Evolutionary conservation across 2,329 filamentous ascomycete species (phyloP).

Genomic region (Aspergillus aculeatus): DNA sequence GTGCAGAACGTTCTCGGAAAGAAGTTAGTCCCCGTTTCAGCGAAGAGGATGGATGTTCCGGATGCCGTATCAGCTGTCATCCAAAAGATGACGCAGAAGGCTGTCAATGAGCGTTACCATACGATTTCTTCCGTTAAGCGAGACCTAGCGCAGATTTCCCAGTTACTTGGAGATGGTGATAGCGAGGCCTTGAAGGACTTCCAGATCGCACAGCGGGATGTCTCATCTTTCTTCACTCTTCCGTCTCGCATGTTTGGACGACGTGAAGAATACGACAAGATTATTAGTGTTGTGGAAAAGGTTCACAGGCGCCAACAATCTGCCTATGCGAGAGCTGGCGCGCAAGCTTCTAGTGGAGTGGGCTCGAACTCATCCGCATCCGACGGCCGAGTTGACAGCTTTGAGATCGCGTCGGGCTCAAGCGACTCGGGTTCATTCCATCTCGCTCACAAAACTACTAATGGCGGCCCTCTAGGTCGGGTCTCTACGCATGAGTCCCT

Average conservation of each 20-base stretch:
- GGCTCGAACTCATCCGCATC: conserved; percentile 56
- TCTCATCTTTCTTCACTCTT: conserved; percentile 88
- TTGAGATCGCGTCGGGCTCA: conserved; percentile 54
- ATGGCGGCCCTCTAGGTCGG: conserved; percentile 29
- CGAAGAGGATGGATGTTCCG: conserved; percentile 76
- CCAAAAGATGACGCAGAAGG: conserved; percentile 88
- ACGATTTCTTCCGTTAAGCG: conserved; percentile 82
- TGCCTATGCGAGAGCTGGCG: conserved; percentile 30
- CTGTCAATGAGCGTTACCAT: conserved; percentile 82
- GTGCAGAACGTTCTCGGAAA: conserved; percentile 84
- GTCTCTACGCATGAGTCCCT: conserved; percentile 37
- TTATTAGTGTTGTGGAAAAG: conserved; percentile 73
- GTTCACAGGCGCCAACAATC: conserved; percentile 65
- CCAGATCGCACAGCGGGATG: conserved; percentile 76
- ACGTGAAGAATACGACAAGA: conserved; percentile 65
- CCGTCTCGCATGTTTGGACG: conserved; percentile 80
- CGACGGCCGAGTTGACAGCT: conserved; percentile 49
- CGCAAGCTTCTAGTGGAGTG: conserved; percentile 42
- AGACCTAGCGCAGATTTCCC: conserved; percentile 72
- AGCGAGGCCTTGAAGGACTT: conserved; percentile 68
- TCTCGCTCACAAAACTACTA: conserved; percentile 40
- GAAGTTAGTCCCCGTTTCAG: conserved; percentile 73
- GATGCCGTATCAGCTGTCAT: conserved; percentile 80
- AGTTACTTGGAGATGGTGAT: conserved; percentile 73
- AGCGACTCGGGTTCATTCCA: conserved; percentile 53